Conservation (phyloP, 306 rosid genomes). For the Acacia confusa region DNA sequence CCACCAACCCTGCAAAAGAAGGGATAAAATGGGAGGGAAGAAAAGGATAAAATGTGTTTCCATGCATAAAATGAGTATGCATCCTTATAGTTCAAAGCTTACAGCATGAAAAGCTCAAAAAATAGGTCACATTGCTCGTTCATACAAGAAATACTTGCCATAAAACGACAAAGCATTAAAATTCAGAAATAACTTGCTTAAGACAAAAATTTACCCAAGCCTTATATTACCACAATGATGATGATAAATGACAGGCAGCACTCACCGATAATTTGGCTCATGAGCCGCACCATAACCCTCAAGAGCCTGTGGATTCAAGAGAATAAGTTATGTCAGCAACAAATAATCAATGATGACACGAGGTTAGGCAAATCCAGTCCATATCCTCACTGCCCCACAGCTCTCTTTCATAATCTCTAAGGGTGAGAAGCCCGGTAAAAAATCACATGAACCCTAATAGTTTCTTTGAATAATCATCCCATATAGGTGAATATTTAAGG, state of each 20-base stretch:
- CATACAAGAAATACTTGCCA: slow-evolving; percentile 6
- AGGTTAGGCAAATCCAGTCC: slow-evolving; percentile 99
- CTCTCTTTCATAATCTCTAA: slow-evolving; percentile 85
- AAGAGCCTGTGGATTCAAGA: slow-evolving; percentile 99
- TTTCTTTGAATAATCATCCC: slow-evolving; percentile 88
- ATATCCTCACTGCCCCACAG: slow-evolving; percentile 91
- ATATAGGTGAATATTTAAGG: slow-evolving; percentile 94
- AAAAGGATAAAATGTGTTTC: slow-evolving; percentile 38
- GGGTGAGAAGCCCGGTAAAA: slow-evolving; percentile 69
- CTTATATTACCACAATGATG: slow-evolving; percentile 34
- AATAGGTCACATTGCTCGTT: background rate
- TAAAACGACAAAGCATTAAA: slow-evolving; percentile 12
- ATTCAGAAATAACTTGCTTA: background rate
- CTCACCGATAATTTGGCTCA: slow-evolving; percentile 97
- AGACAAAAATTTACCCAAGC: slow-evolving; percentile 8
- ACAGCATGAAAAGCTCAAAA: slow-evolving; percentile 8
- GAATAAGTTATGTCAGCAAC: slow-evolving; percentile 99
- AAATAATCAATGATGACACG: slow-evolving; percentile 78
- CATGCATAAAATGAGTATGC: slow-evolving; percentile 21
- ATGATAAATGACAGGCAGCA: slow-evolving; percentile 46
- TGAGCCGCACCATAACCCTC: slow-evolving; percentile 90
- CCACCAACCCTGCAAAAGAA: slow-evolving; percentile 71
- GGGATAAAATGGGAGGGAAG: slow-evolving; percentile 55
- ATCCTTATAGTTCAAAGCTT: slow-evolving; percentile 20
- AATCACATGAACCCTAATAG: slow-evolving; percentile 83